Percentiles rank a stretch among this genome's conserved stretches.
Evolutionary conservation across 306 rosid genomes (phyloP).

Genomic region (Oxytropis ochrocephala): DNA sequence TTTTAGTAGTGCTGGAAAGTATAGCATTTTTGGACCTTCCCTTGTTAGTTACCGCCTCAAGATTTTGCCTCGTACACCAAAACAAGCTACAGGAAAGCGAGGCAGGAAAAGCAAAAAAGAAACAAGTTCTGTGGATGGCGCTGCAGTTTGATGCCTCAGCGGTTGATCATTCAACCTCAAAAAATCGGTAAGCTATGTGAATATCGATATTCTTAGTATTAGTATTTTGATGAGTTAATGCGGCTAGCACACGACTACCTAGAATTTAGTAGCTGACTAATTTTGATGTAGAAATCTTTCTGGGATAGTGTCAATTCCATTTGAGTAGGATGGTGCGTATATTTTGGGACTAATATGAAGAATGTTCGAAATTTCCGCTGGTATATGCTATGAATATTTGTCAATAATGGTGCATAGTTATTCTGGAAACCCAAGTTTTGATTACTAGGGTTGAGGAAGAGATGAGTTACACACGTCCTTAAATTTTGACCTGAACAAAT

Average conservation of each 20-base stretch:
- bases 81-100: slow-evolving; percentile 29
- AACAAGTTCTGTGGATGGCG: slow-evolving; percentile 16
- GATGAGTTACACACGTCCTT: too few relatives aligned
- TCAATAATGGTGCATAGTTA: neutral
- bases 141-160: slow-evolving; percentile 22
- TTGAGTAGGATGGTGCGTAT: neutral
- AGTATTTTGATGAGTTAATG: slow-evolving; percentile 8
- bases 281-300: neutral
- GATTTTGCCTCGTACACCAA: slow-evolving; percentile 32
- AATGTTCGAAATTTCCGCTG: slow-evolving; percentile 1
- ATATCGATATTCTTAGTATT: neutral
- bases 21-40: slow-evolving; percentile 73
- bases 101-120: slow-evolving; percentile 24
- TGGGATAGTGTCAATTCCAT: slow-evolving; percentile 6
- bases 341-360: neutral
- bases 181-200: slow-evolving; percentile 3
- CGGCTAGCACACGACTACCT: slow-evolving; percentile 23
- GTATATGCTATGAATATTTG: neutral
- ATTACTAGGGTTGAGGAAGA: neutral
- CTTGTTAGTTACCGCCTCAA: slow-evolving; percentile 76
- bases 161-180: neutral
- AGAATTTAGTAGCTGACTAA: slow-evolving; percentile 22
- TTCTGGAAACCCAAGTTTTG: neutral
- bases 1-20: slow-evolving; percentile 83
- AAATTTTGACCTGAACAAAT: too few relatives aligned